Conservation (phyloP, 495 filamentous ascomycete genomes). For the Hypoxylon rickii region DNA sequence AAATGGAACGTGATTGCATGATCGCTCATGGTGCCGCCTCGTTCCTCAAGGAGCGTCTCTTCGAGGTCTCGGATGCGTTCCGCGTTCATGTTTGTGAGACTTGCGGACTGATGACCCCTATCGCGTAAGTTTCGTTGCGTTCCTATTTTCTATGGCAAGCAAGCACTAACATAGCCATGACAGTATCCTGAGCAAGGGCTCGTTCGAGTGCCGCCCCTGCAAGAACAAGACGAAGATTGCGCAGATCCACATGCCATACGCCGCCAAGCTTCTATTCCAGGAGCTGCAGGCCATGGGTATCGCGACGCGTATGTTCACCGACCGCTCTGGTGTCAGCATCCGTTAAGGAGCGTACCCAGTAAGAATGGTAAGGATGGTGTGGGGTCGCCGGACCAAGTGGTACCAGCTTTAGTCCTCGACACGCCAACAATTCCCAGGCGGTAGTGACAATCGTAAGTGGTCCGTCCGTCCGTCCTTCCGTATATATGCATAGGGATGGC, state of each 20-base stretch:
- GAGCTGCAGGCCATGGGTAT: slow-evolving; percentile 98
- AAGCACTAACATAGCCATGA: slow-evolving; percentile 32
- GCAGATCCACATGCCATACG: slow-evolving; percentile 96
- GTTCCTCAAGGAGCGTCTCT: slow-evolving; percentile 96
- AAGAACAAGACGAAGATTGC: slow-evolving; percentile 98
- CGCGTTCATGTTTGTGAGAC: slow-evolving; percentile 98
- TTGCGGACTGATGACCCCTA: slow-evolving; percentile 97
- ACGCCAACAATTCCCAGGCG: neutral
- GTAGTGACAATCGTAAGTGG: neutral
- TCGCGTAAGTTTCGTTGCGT: slow-evolving; percentile 76
- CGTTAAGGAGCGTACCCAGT: slow-evolving; percentile 45
- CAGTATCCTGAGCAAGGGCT: slow-evolving; percentile 92
- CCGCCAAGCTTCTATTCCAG: slow-evolving; percentile 97
- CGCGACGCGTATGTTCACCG: slow-evolving; percentile 93
- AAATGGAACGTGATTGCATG: slow-evolving; percentile 99
- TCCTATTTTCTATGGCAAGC: neutral
- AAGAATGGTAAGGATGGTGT: neutral
- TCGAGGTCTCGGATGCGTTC: slow-evolving; percentile 98
- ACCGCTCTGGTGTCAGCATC: slow-evolving; percentile 72
- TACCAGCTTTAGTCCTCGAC: neutral
- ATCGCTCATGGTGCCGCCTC: slow-evolving; percentile 95
- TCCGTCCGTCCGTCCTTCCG: neutral
- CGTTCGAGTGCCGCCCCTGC: slow-evolving; percentile 95
- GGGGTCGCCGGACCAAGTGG: neutral
- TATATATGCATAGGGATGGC: slow-evolving; percentile 34